phyloP scores from a whole-genome alignment of 208 protist genomes.

The Crithidia sp. region DNA sequence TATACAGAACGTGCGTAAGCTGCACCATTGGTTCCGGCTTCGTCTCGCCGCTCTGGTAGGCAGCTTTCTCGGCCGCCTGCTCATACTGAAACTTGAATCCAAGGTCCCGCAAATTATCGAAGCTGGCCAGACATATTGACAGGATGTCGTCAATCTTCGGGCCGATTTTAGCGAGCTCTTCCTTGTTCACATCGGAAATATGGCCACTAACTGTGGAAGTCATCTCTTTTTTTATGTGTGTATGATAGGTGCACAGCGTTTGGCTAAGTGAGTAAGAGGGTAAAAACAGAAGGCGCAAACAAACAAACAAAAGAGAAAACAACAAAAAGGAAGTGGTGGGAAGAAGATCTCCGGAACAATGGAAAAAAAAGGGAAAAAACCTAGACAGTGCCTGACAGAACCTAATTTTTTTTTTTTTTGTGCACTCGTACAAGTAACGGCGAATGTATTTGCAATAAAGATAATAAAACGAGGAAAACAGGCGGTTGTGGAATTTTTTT shows the following conservation, averaged over 20 bases:
- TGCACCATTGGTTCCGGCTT: constrained; percentile 59
- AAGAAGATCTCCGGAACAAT: constrained; percentile 1
- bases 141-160: constrained; percentile 68
- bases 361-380: constrained; percentile 15
- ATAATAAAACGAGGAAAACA: too few relatives aligned
- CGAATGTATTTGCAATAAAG: too few relatives aligned
- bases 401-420: not conserved
- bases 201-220: constrained; percentile 18
- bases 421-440: too few relatives aligned
- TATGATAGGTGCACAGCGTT: not conserved
- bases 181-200: constrained; percentile 41
- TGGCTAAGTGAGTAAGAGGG: not conserved
- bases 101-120: constrained; percentile 53
- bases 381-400: not conserved
- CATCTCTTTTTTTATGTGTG: constrained; percentile 3
- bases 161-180: constrained; percentile 59
- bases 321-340: not conserved
- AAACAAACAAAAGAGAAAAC: constrained; percentile 9
- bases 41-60: constrained; percentile 52
- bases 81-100: constrained; percentile 84
- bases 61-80: constrained; percentile 77
- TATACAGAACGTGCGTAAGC: constrained; percentile 57
- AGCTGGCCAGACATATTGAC: constrained; percentile 58
- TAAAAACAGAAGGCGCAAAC: constrained; percentile 2
- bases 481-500: too few relatives aligned